Conservation (phyloP, 2,329 filamentous ascomycete species). For the Diaporthe sp. region DNA sequence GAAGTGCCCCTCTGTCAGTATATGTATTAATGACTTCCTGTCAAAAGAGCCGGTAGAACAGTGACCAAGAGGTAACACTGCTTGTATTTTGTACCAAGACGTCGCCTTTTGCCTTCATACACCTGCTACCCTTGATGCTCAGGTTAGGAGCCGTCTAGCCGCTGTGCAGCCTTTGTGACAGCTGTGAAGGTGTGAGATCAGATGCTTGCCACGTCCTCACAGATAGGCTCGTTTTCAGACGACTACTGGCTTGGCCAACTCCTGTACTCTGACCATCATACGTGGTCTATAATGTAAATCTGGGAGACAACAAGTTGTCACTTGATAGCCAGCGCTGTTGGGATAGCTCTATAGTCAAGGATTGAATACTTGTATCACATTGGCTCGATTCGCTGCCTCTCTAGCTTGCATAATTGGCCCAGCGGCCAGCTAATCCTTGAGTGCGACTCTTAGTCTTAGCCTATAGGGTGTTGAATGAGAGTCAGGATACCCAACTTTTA, state of each 20-base stretch:
- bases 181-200: background rate
- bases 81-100: background rate
- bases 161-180: background rate
- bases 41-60: background rate
- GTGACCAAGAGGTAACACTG: background rate
- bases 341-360: background rate
- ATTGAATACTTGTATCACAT: background rate
- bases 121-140: background rate
- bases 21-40: background rate
- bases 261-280: background rate
- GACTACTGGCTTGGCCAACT: background rate
- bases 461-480: background rate
- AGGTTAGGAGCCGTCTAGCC: background rate
- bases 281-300: no score
- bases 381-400: background rate
- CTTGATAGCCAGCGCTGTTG: background rate
- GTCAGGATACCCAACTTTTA: background rate
- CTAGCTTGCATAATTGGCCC: background rate
- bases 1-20: background rate
- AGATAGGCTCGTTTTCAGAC: background rate
- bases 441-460: background rate
- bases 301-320: background rate
- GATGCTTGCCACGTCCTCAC: background rate
- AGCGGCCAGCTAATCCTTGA: background rate
- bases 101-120: background rate